Conservation (phyloP, 1,139 yeast genomes). For the Casaregolazyma lundiana region DNA sequence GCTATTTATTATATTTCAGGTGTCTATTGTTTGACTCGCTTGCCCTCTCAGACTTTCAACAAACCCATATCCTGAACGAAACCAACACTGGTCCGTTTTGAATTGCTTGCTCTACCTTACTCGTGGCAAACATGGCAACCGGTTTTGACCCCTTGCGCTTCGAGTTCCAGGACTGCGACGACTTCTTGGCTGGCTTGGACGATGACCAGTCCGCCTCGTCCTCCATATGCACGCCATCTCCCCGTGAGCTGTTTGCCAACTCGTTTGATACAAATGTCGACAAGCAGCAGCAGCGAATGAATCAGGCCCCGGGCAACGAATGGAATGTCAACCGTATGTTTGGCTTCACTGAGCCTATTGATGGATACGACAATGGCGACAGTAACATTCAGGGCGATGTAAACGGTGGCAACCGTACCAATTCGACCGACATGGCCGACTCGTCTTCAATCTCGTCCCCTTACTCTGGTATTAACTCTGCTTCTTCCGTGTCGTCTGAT, state of each 20-base stretch:
- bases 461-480: constrained; percentile 3
- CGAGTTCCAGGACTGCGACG: constrained; percentile 19
- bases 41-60: too few species aligned
- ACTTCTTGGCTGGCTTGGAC: constrained; percentile 21
- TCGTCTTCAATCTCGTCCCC: constrained; percentile 7
- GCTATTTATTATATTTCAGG: neutral
- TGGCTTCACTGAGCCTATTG: constrained; percentile 5
- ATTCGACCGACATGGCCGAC: constrained; percentile 5
- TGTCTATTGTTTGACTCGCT: too few species aligned
- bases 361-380: constrained; percentile 5
- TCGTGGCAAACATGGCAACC: constrained; percentile 10
- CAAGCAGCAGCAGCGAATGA: neutral
- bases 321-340: constrained; percentile 9
- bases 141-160: constrained; percentile 14
- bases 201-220: constrained; percentile 13
- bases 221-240: constrained; percentile 20
- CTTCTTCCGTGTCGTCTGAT: constrained; percentile 7
- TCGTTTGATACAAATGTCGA: neutral
- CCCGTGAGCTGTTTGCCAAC: constrained; percentile 16
- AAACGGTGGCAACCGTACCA: neutral
- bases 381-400: neutral
- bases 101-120: neutral
- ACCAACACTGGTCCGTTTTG: too few species aligned
- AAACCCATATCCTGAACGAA: too few species aligned
- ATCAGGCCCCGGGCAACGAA: constrained; percentile 7